Base-by-base conservation (phyloP, 2,329 filamentous ascomycete species). In the Venturia aucupariae region DNA sequence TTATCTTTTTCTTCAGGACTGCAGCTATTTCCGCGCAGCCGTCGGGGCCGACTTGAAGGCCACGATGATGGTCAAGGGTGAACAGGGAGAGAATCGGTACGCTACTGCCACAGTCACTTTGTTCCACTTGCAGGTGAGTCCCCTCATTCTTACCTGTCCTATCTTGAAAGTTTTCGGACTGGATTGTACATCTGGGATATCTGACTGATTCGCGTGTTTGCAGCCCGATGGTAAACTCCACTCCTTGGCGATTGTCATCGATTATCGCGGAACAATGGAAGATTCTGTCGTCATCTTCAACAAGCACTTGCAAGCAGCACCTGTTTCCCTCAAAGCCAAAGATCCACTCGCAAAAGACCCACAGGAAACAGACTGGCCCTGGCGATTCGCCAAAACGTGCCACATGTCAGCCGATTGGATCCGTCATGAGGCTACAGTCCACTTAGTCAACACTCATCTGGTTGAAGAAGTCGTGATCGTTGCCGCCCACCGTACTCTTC, bases 361-460 rank as follows among this genome's bases (percentile, higher is more conserved):
- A 19, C 76, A 81, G 66, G 75, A 73, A 61, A 69, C 71, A 1
- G 80, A 82, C 70, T 82, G 79, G 79, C 74, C 79, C 0, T 82
- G 81, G 80, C 72, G 81, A 55, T 82, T 81, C 68, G 80, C 81
- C 24, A 83, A 82, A 70, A 80, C 76, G 0, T 81, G 78, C 59
- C 76, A 75, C 1, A 80, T 81, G 65, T 73, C 75, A 1, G 74
- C 77, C 0, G 80, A 82, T 69, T 83, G 80, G 80, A 70, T 75
- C 62, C 73, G 76, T 4, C 80, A 83, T 65, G 79, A 82, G 68
- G 66, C 81, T 19, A 71, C 71, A 4, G 75, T 81, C 2, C 81
- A 83, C 65, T 74, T 82, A 6, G 75, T 73, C 4, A 70, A 78
- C 15, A 75, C 77, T 0, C 80, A 82, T 68, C 69, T 81, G 10